Conservation (phyloP, 257 asterid genomes). For the Ophiorrhiza pumila region DNA sequence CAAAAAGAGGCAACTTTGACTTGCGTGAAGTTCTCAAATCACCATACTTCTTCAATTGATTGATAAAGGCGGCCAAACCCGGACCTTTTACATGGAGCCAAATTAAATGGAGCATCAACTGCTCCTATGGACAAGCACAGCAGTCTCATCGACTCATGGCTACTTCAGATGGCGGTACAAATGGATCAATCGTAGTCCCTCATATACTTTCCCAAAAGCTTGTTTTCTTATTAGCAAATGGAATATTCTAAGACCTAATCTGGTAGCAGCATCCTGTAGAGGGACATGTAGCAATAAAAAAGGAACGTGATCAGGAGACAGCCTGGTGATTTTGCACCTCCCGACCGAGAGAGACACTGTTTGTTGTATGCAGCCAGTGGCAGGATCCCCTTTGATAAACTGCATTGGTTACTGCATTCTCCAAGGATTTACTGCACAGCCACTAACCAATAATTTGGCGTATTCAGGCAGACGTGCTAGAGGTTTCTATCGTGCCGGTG, state of each 20-base stretch:
- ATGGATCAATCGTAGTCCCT: background rate
- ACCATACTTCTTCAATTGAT: conserved; percentile 86
- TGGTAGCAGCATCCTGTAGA: background rate
- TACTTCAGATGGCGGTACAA: background rate
- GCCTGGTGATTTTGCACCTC: background rate
- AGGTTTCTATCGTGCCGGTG: background rate
- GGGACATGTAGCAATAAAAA: background rate
- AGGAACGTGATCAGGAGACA: background rate
- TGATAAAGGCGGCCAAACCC: background rate
- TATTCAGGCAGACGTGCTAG: background rate
- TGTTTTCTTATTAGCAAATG: background rate
- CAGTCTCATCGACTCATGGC: background rate
- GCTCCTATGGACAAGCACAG: background rate
- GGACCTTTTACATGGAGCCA: background rate
- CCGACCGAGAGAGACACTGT: background rate
- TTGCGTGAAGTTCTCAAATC: conserved; percentile 62
- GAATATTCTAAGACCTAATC: background rate
- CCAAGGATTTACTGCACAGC: background rate
- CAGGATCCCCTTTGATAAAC: background rate
- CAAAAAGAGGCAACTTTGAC: conserved; percentile 68
- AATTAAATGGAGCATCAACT: background rate
- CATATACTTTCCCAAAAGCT: background rate
- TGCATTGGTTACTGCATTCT: background rate
- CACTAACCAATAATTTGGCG: background rate
- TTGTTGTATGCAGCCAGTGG: background rate